These are phyloP conservation scores for Alisma plantagoaquatica DNA, from an alignment of 106 monocot genomes.

Conservation along the genomic window DNA sequence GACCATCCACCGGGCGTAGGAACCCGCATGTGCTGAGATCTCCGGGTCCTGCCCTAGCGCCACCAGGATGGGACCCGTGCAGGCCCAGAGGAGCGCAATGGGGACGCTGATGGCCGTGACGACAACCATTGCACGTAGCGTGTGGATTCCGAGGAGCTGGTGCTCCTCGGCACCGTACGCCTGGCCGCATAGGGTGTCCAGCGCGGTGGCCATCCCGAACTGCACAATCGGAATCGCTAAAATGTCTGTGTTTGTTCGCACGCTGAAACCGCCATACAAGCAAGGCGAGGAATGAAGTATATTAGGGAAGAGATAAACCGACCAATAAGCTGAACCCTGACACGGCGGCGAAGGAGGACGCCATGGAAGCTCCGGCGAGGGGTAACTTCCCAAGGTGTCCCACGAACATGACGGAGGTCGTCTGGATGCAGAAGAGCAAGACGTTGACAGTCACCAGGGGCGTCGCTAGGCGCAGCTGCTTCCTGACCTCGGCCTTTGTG, in stretches of 20 bases:
- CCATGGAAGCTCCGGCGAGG: slow-evolving; percentile 11
- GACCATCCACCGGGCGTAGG: slow-evolving; percentile 64
- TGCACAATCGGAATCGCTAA: too few relatives aligned
- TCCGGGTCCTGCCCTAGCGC: slow-evolving; percentile 43
- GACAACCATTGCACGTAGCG: slow-evolving; percentile 59
- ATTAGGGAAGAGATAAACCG: too few relatives aligned
- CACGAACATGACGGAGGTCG: slow-evolving; percentile 9
- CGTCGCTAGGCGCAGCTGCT: slow-evolving; percentile 2
- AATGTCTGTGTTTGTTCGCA: too few relatives aligned
- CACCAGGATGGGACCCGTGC: slow-evolving; percentile 39
- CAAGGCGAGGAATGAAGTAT: too few relatives aligned
- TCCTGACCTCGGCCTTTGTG: slow-evolving; percentile 6
- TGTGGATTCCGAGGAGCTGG: slow-evolving; percentile 45
- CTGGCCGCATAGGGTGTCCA: slow-evolving; percentile 70
- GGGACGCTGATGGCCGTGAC: slow-evolving; percentile 34
- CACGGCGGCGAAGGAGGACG: slow-evolving; percentile 10
- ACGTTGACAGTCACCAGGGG: neutral
- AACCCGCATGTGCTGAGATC: slow-evolving; percentile 42
- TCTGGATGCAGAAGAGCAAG: neutral
- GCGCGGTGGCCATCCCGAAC: slow-evolving; percentile 39
- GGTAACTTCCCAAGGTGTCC: slow-evolving; percentile 12
- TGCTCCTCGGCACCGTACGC: slow-evolving; percentile 43
- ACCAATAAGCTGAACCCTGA: slow-evolving; percentile 13
- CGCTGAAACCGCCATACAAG: too few relatives aligned
- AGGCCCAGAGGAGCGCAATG: slow-evolving; percentile 34